Evolutionary conservation across 164 flowering plant species (phyloP).

Genomic region (Umbellularia californica): DNA sequence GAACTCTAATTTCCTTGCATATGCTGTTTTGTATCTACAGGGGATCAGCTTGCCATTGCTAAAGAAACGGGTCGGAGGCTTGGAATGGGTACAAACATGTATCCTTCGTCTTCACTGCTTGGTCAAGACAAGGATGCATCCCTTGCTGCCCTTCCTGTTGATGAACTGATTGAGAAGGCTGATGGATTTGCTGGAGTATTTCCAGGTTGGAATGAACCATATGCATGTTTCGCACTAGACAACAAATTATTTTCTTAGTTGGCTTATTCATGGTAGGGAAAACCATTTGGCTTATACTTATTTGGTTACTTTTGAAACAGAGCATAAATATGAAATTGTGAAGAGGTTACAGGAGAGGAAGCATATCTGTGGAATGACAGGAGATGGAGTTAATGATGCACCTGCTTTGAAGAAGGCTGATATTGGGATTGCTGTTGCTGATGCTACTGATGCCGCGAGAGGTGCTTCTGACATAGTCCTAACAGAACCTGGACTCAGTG

Average conservation of each 20-base stretch:
- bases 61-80: slow-evolving; percentile 46
- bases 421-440: slow-evolving; percentile 48
- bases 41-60: slow-evolving; percentile 44
- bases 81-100: slow-evolving; percentile 51
- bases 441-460: slow-evolving; percentile 94
- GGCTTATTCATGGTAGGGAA: neutral
- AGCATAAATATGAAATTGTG: slow-evolving; percentile 43
- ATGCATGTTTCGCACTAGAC: neutral
- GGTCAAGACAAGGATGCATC: slow-evolving; percentile 36
- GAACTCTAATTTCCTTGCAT: neutral
- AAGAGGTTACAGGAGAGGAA: slow-evolving; percentile 39
- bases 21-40: slow-evolving; percentile 14
- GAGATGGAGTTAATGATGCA: slow-evolving; percentile 50
- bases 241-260: neutral
- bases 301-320: slow-evolving; percentile 15
- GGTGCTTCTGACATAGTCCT: slow-evolving; percentile 96
- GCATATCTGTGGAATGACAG: slow-evolving; percentile 49
- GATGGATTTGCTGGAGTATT: slow-evolving; percentile 50
- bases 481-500: slow-evolving; percentile 95
- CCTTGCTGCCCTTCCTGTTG: slow-evolving; percentile 40
- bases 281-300: neutral
- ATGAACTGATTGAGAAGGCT: slow-evolving; percentile 44
- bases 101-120: slow-evolving; percentile 41
- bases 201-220: slow-evolving; percentile 22
- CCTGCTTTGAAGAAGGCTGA: slow-evolving; percentile 49